phyloP scores from a whole-genome alignment of 2,329 filamentous ascomycete species.

The Calycina marina region DNA sequence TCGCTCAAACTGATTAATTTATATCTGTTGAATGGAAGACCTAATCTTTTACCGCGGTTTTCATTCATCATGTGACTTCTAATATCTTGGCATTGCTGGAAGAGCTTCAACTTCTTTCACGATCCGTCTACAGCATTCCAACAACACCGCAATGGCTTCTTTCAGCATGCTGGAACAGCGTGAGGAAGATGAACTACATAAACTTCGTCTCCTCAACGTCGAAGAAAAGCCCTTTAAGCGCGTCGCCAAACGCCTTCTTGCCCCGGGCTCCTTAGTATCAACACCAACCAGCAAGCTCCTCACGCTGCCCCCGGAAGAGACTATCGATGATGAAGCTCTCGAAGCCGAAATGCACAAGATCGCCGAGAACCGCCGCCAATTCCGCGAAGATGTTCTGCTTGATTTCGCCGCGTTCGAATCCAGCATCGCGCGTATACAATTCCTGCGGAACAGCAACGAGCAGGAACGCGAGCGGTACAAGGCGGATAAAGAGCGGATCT shows the following conservation, averaged over 20 bases:
- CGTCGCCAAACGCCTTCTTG: conserved; percentile 66
- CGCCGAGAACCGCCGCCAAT: conserved; percentile 44
- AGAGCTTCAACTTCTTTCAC: no score
- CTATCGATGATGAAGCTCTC: conserved; percentile 27
- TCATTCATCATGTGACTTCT: no score
- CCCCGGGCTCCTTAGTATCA: conserved; percentile 48
- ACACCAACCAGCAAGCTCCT: conserved; percentile 38
- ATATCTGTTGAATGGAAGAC: no score
- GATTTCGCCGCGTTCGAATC: conserved; percentile 83
- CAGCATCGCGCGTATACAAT: conserved; percentile 75
- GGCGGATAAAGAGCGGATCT: conserved; percentile 63
- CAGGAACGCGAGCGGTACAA: conserved; percentile 75
- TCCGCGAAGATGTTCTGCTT: conserved; percentile 70
- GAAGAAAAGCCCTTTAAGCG: conserved; percentile 89
- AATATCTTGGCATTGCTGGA: no score
- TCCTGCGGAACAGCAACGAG: conserved; percentile 69
- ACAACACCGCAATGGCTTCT: conserved; percentile 33
- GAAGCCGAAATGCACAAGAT: conserved; percentile 33
- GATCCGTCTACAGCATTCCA: not conserved
- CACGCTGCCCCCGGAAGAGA: conserved; percentile 50
- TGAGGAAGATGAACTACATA: conserved; percentile 76
- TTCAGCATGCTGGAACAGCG: conserved; percentile 60
- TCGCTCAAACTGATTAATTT: no score
- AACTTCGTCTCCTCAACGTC: conserved; percentile 70
- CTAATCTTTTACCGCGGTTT: no score